Evolutionary conservation across 2,329 filamentous ascomycete species (phyloP), one percentile per base, ranked within the genome.

Genomic region (Apiospora rasikravindrae): DNA sequence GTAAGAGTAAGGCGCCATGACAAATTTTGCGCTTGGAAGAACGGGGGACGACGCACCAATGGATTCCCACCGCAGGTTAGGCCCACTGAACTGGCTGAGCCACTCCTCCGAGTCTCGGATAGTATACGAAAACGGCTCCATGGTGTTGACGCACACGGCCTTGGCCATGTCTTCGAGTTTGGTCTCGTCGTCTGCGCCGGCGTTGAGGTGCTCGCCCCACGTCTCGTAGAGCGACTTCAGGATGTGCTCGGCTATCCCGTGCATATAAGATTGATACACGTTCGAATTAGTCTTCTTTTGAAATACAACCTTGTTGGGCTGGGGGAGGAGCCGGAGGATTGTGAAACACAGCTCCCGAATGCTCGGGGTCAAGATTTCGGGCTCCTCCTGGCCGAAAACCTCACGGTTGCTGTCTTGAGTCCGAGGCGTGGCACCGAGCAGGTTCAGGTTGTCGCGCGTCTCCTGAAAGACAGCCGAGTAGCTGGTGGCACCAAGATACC

Each of bases 401-500:
- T 11, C 74, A 66, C 49, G 73, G 71, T 13, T 72, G 73, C 19
- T 51, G 29, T 64, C 69, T 44, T 24, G 69, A 13, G 47, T 70
- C 51, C 37, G 40, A 6, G 42, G 71, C 37, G 45, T 45, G 16
- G 44, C 44, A 37, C 68, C 68, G 7, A 69, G 47, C 26, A 69
- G 29, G 26, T 37, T n/a, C 26, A 69, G 33, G 29, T 69, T 69
- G 11, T 69, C 47, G 7, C 44, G 26, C 19, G 69, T 68, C 61
- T 57, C 69, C 24, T 29, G 70, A 19, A 74, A 83, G 29, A 85
- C 82, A 19, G 81, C 79, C 67, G 79, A 82, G 73, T 83, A 84
- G 71, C 83, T 86, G 2, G 83, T 86, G 74, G 82, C 84, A 70
- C 84, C 84, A n/a, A 86, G 79, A 77, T 85, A 86, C 1, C 84